Base-by-base conservation (phyloP, 208 protist species). In the Trypanosoma caninum region DNA sequence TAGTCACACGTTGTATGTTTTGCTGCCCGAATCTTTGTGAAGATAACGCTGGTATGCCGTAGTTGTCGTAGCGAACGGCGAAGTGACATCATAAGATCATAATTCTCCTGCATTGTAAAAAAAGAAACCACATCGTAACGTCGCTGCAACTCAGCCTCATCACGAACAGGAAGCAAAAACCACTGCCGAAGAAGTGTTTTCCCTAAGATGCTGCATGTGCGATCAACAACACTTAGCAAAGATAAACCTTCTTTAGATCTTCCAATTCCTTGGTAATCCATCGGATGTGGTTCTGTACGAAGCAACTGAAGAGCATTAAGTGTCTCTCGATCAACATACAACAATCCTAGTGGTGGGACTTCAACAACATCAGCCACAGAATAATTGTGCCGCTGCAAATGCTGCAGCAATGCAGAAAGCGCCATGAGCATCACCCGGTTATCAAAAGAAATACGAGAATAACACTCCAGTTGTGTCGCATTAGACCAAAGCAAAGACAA, bases 231-330 rank as follows among this genome's bases (percentile, higher is more conserved):
- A 31, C 64, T 78, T 34, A 86, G 74, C n/a, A 95, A 64, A 27
- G 86, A 95, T 5, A 89, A 69, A 0, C 86, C 89, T 28, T 95
- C 89, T 60, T 95, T 95, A 9, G 80, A 59, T 1, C 73, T 52
- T n/a, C 86, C 80, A 22, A 87, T 74, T 2, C 82, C 80, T 40
- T 93, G 86, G 34, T 72, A 81, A 42, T 74, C 78, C 68, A 83
- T 90, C 37, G 89, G 89, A 68, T 95, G 89, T 14, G 35, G 45
- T 42, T 95, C 89, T 16, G 69, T 72, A 9, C 89, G 83, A n/a
- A 72, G 74, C 31, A 95, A 63, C 72, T 93, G 89, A 34, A 93
- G 70, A 25, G 55, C 62, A 33, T 75, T 64, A 7, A 75, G 52
- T 14, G 76, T 85, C 0, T 78, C 72, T 6, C 69, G 51, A 31